Conservation (phyloP, 345 rosid genomes). For the Psidium guajava region DNA sequence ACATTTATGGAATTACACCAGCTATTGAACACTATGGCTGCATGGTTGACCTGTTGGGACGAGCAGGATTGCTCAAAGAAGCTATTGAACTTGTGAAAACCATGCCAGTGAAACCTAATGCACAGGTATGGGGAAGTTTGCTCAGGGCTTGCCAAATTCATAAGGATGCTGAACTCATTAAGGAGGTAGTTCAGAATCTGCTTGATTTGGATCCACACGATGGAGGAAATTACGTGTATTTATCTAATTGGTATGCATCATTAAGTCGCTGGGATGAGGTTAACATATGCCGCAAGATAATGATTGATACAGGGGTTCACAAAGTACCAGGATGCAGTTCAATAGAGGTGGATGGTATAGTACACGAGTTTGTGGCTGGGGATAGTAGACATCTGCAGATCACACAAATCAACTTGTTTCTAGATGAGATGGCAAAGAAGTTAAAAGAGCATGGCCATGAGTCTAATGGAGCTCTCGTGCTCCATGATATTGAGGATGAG, state of each 20-base stretch:
- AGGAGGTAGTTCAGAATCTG: not conserved
- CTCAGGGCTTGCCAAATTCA: not conserved
- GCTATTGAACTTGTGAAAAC: not conserved
- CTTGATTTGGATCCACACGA: not conserved
- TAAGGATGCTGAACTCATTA: not conserved
- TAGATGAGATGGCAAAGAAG: not conserved
- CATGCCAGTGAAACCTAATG: constrained; percentile 1
- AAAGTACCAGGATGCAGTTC: constrained; percentile 2
- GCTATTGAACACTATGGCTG: constrained; percentile 2
- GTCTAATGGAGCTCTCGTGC: not conserved
- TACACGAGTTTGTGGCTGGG: constrained; percentile 5
- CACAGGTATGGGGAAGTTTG: constrained; percentile 3
- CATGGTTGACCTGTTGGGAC: constrained; percentile 2
- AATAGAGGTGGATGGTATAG: not conserved
- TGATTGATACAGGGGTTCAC: constrained; percentile 2
- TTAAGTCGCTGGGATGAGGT: not conserved
- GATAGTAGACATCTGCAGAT: not conserved
- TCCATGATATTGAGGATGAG: constrained; percentile 4
- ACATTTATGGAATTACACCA: not conserved
- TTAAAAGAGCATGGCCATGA: not conserved
- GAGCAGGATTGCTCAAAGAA: constrained; percentile 1
- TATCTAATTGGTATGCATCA: constrained; percentile 2
- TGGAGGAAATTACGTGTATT: not conserved
- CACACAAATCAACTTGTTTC: not conserved
- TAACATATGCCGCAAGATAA: not conserved